Conservation (phyloP, 176 grass and related monocot genomes). For the Luzula sylvatica region DNA sequence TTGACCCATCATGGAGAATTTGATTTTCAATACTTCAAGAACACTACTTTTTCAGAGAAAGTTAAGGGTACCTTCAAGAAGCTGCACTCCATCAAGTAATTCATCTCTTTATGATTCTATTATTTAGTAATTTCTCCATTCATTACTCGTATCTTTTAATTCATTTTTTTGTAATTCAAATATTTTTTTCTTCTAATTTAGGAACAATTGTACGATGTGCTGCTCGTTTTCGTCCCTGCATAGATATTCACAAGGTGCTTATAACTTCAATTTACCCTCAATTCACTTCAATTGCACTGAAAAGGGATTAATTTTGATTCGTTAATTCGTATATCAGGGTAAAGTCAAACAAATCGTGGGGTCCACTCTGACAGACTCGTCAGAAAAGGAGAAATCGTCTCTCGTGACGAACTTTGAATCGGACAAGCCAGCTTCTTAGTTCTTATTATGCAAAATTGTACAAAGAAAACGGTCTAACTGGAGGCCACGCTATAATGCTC, state of each 20-base stretch:
- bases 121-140: background rate
- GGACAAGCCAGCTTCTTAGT: slow-evolving; percentile 54
- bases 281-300: no score
- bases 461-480: slow-evolving; percentile 40
- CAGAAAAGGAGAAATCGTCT: slow-evolving; percentile 8
- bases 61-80: background rate
- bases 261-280: no score
- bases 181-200: slow-evolving; percentile 11
- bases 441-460: slow-evolving; percentile 62
- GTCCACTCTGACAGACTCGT: slow-evolving; percentile 63
- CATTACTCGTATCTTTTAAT: background rate
- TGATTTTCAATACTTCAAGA: no score
- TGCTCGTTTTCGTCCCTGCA: slow-evolving; percentile 59
- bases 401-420: slow-evolving; percentile 90
- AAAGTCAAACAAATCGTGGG: slow-evolving; percentile 99
- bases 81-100: slow-evolving; percentile 22
- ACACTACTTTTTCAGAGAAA: background rate
- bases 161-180: background rate
- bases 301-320: no score
- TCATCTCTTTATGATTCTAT: background rate
- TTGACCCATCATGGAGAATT: no score
- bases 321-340: no score
- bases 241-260: slow-evolving; percentile 91
- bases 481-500: slow-evolving; percentile 95
- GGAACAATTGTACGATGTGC: slow-evolving; percentile 27